Percentiles rank a stretch among this genome's conserved stretches.
Conservation (phyloP, 2,329 filamentous ascomycete genomes). For the Alternaria atra region DNA sequence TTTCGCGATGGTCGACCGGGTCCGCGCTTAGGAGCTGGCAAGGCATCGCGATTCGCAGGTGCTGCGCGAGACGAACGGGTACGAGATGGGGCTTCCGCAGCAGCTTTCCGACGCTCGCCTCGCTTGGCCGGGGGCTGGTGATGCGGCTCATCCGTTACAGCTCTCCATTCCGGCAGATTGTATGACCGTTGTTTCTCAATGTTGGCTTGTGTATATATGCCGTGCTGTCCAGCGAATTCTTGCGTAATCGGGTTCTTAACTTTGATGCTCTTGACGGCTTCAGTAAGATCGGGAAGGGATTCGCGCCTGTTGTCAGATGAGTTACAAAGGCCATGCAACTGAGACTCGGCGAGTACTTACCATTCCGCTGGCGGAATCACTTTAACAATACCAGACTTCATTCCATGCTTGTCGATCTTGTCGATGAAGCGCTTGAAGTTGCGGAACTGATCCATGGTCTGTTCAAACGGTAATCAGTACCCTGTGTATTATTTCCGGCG, state of each 20-base stretch:
- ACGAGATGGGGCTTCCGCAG: conserved; percentile 42
- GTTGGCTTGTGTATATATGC: conserved; percentile 96
- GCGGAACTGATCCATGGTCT: conserved; percentile 91
- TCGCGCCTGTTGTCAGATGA: conserved; percentile 63
- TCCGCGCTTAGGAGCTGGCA: conserved; percentile 56
- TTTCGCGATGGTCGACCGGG: conserved; percentile 57
- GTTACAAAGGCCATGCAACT: conserved; percentile 5
- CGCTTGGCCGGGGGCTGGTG: conserved; percentile 93
- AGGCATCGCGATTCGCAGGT: conserved; percentile 48
- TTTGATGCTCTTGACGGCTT: conserved; percentile 87
- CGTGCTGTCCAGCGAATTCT: conserved; percentile 95
- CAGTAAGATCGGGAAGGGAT: conserved; percentile 77
- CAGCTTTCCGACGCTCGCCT: conserved; percentile 74
- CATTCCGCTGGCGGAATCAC: conserved; percentile 94
- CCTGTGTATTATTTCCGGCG: not conserved
- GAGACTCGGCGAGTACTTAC: conserved; percentile 61
- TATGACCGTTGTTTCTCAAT: conserved; percentile 96
- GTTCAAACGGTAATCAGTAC: conserved; percentile 30
- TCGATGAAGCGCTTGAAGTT: conserved; percentile 93
- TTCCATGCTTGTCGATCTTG: conserved; percentile 91
- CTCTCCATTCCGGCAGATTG: conserved; percentile 95
- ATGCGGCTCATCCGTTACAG: conserved; percentile 91
- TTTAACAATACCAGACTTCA: conserved; percentile 97
- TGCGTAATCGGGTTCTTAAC: conserved; percentile 98
- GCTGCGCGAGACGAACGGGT: conserved; percentile 46